These are phyloP conservation scores for Mucor velutinosus DNA, from an alignment of 371 early-diverging fungal species.

Conservation along the genomic window DNA sequence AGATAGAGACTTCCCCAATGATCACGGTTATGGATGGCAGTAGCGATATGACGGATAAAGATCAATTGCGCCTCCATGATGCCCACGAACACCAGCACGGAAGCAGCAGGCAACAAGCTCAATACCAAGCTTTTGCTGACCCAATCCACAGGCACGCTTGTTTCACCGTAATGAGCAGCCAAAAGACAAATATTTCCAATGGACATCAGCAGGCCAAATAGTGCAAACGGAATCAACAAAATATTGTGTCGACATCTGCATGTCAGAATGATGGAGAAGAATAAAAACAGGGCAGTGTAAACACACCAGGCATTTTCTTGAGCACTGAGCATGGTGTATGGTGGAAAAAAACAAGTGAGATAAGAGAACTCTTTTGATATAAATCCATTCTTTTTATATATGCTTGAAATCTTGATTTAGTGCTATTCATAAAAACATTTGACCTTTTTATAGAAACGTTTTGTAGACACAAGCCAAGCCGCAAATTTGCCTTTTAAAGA, in stretches of 20 bases:
- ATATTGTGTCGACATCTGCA: conserved; percentile 25
- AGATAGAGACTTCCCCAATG: conserved; percentile 31
- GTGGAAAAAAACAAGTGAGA: not conserved
- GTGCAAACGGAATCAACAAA: conserved; percentile 31
- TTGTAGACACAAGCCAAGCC: conserved; percentile 8
- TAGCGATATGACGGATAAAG: conserved; percentile 23
- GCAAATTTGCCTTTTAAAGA: conserved; percentile 8
- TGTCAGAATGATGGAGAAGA: conserved; percentile 15
- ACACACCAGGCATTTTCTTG: conserved; percentile 38
- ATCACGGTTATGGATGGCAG: conserved; percentile 25
- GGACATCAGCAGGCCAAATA: conserved; percentile 14
- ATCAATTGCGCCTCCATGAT: conserved; percentile 31
- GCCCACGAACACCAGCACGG: conserved; percentile 16
- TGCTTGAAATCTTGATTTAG: not conserved
- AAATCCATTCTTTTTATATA: not conserved
- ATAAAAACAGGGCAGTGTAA: conserved; percentile 27
- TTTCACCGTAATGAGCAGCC: not conserved
- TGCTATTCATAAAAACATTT: not conserved
- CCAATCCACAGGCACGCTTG: not conserved
- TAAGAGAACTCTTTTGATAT: no score
- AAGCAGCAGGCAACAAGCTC: conserved; percentile 15
- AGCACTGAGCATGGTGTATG: conserved; percentile 21
- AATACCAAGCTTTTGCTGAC: conserved; percentile 13
- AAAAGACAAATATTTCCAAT: conserved; percentile 9
- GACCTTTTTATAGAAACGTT: not conserved